Evolutionary conservation across 1,139 yeast species (phyloP), one percentile per base, ranked within the genome.

Genomic region (Blastobotrys arbuscula): DNA sequence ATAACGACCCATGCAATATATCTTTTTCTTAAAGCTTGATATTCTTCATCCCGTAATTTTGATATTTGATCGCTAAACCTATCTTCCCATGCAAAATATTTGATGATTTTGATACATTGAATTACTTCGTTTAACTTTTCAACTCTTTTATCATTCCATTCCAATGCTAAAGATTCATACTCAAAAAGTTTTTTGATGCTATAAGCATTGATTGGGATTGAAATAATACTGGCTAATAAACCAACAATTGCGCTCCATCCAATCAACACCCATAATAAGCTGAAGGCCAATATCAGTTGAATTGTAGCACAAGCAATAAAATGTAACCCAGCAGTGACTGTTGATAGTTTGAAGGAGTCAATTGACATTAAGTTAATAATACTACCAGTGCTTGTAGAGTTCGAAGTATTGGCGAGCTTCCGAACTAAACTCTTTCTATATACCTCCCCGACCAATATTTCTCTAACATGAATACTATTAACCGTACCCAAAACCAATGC

Each of bases 51-150:
- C 72, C 97, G 82, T 49, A 88, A 74, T 35, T 78, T 74, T 68
- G 80, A 69, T 50, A 90, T 84, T 40, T 78, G 79, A 48, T 82
- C 80, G 56, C 78, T 81, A 65, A 90, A 90, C 59, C 83, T 82
- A 39, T 79, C 76, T 67, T 92, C 98, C 97, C 97, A 92, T 7
- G 96, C 96, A 65, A 92, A 92, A 62, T 86, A 89, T 68, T 92
- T 92, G 71, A 92, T 83, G 59, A 92, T 88, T 66, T 97, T 79
- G 55, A 92, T 90, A 57, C 94, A 84, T 68, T 85, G 95, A 59
- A 92, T 80, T n/a, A 95, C 80, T 69, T 92, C 97, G 64, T 88
- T 92, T 59, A 92, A 76, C 66, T 87, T 88, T 64, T 89, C 96
- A 53, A 90, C 85, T 69, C 98, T 82, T 65, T 79, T 78, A 67